Base-by-base conservation (phyloP, 2,329 filamentous ascomycete genomes). In the Colletotrichum eleusines region DNA sequence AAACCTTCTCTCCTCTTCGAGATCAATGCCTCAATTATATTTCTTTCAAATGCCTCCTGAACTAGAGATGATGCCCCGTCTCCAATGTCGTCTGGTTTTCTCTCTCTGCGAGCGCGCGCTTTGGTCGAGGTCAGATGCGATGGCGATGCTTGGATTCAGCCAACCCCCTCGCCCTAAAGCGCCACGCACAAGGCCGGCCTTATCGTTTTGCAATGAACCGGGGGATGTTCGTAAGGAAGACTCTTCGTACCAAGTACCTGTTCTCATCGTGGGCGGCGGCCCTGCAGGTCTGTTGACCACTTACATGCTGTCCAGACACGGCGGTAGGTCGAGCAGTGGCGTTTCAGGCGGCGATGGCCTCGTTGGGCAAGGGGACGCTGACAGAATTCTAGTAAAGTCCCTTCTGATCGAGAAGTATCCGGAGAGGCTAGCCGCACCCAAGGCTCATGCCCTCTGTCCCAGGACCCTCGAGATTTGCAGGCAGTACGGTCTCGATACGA, bases 211-310 rank as follows among this genome's bases (percentile, higher is more conserved):
- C 40, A 8, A 54, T 48, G 1, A 42, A 40, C 58, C 59, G n/a
- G 20, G 18, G 35, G 33, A 20, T 9, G 16, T 20, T 4, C 66
- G 26, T 3, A 53, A 53, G 44, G 59, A 46, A 48, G 18, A 46
- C 28, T 33, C 53, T 58, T 63, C 66, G 46, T 35, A 70, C 33
- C 73, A 78, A 16, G 74, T 80, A 8, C 77, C 78, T 23, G 78
- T 81, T n/a, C 73, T 82, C 12, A 79, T 81, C 44, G 73, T 80
- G 42, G 79, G 79, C 28, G 80, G 80, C 5, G 80, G 80, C 1
- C 78, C 79, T 28, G 78, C 76, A 26, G 80, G 80, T n/a, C 74
- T 82, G 11, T 71, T 81, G 2, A 74, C 78, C 5, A 78, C 79
- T 4, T 78, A 77, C 63, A 75, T 82, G 67, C 73, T 81, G 7